Percentiles rank a stretch among this genome's conserved stretches.
phyloP scores from a whole-genome alignment of 345 rosid species.

The Hypericum androsaemum region DNA sequence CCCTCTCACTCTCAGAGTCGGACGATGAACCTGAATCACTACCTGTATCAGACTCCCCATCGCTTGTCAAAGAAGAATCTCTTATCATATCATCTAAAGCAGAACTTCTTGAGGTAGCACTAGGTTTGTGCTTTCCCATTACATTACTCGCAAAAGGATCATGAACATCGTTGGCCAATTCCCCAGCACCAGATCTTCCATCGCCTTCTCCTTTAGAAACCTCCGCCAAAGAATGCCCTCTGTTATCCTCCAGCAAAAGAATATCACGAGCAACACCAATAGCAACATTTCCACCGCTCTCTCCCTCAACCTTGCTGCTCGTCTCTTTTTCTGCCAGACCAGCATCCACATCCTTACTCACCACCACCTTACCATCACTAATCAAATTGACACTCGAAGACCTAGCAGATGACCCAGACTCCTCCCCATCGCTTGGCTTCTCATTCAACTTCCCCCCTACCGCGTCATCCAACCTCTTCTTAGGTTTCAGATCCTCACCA shows the following conservation, averaged over 20 bases:
- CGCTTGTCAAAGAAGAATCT: constrained; percentile 21
- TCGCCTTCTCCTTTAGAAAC: constrained; percentile 19
- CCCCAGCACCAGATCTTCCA: constrained; percentile 23
- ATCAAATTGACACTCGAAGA: constrained; percentile 36
- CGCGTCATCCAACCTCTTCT: constrained; percentile 18
- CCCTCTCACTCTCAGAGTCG: constrained; percentile 72
- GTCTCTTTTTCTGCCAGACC: constrained; percentile 13
- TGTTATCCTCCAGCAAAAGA: constrained; percentile 15
- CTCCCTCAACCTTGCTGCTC: constrained; percentile 20
- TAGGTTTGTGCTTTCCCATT: constrained; percentile 28
- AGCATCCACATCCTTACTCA: constrained; percentile 14
- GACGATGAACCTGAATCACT: constrained; percentile 60
- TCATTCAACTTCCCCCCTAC: constrained; percentile 29
- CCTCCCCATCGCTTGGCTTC: constrained; percentile 45
- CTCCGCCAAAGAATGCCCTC: constrained; percentile 18
- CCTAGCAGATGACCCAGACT: constrained; percentile 39
- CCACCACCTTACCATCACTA: constrained; percentile 28
- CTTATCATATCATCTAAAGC: constrained; percentile 35
- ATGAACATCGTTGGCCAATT: constrained; percentile 27
- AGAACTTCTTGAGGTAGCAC: constrained; percentile 23
- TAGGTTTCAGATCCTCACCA: constrained; percentile 17
- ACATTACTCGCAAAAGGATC: constrained; percentile 22
- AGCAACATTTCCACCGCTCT: constrained; percentile 22
- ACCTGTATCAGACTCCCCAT: constrained; percentile 46
- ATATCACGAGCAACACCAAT: constrained; percentile 21